Percentiles rank a stretch among this genome's conserved stretches.
phyloP scores from a whole-genome alignment of 257 asterid species.

The Solanum chaucha region DNA sequence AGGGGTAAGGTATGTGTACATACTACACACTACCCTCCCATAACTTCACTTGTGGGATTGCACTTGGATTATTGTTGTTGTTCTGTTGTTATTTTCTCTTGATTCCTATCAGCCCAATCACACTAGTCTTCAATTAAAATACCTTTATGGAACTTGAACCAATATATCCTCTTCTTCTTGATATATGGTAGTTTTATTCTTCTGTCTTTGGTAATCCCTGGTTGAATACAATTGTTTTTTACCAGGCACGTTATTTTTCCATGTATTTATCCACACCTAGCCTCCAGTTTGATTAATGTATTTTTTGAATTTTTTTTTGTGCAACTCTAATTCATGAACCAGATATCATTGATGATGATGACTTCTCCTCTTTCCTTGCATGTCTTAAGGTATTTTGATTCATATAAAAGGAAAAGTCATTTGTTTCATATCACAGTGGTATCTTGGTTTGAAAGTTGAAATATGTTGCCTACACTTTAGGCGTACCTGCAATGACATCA shows the following conservation, averaged over 20 bases:
- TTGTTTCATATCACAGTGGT: neutral
- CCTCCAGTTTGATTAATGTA: neutral
- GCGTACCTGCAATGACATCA: neutral
- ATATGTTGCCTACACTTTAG: neutral
- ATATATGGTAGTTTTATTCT: neutral
- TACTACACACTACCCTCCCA: neutral
- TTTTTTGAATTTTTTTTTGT: neutral
- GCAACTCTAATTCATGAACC: neutral
- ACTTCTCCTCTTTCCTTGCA: neutral
- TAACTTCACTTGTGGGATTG: neutral
- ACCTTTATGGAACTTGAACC: neutral
- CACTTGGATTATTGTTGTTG: neutral
- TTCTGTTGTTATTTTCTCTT: neutral
- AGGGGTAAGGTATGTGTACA: neutral
- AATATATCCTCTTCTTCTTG: neutral
- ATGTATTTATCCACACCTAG: neutral
- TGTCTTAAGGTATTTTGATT: neutral
- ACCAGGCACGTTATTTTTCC: neutral
- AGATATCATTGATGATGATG: neutral
- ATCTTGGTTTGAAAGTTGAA: neutral
- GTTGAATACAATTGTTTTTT: neutral
- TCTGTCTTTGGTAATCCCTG: neutral
- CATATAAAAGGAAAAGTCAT: neutral
- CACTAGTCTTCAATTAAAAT: neutral
- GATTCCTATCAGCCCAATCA: neutral